Base-by-base conservation (phyloP, 176 grass and related monocot species). In the Zea mays region DNA sequence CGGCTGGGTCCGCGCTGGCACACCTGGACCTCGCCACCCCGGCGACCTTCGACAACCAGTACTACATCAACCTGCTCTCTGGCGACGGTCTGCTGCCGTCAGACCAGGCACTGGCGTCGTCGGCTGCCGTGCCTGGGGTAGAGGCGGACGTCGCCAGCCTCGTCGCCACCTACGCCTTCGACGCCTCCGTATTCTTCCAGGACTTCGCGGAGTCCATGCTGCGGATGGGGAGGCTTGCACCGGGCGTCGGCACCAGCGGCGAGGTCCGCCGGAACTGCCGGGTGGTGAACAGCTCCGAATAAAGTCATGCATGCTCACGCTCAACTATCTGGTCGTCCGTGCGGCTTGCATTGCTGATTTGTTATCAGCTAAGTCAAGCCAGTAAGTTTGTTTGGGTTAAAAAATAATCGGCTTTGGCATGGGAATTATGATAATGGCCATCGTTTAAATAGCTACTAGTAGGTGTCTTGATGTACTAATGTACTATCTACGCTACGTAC, bases 1-100 rank as follows among this genome's bases (percentile, higher is more conserved):
- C 90, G 15, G 77, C 86, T 1, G 83, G 81, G 42, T 78, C 79
- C 7, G 87, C 90, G 57, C 74, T 97, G 81, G 93, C 86, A 14
- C 90, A 91, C 88, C 86, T 97, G 41, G 93, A 97, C 75, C 77
- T 93, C 2, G 67, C 88, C 77, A 93, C 93, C 34, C 93, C 90
- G 17, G 86, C 86, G 33, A 91, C 88, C 40, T 97, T 97, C 59
- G 93, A 97, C 78, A 97, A 97, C 83, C 93, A 97, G 81, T 97
- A 97, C 84, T 97, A 93, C 84, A 82, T 91, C 69, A 97, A 97
- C 89, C 81, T 97, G 72, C 77, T 97, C 36, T 90, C 93, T 1
- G 90, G 89, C 40, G 78, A 97, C 17, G 93, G 93, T 17, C 88
- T 97, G 40, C 90, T 97, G 52, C 93, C 80, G 51, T 97, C 93